Conservation (phyloP, 192 early-diverging fungal species). For the Coemansia sp. region DNA sequence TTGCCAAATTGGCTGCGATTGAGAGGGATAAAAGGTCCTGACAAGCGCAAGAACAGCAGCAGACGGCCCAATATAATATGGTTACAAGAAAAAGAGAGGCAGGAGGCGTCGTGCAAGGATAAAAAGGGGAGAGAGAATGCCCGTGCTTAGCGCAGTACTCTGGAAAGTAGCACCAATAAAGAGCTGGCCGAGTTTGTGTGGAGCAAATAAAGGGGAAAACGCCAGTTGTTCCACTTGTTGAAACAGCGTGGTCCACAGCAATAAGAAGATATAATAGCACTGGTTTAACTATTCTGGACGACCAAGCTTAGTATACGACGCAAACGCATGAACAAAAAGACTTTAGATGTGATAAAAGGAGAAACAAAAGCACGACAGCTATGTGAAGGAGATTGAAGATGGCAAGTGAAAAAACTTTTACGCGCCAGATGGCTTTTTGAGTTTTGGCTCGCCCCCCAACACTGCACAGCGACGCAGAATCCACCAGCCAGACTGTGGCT, state of each 20-base stretch:
- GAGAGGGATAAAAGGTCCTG: not conserved
- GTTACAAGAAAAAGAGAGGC: slow-evolving; percentile 1
- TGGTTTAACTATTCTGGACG: too few species aligned
- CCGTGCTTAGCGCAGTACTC: slow-evolving; percentile 11
- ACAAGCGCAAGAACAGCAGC: too few species aligned
- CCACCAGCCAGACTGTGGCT: not conserved
- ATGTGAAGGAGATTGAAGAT: not conserved
- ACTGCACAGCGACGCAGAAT: not conserved
- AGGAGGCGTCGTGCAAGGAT: not conserved
- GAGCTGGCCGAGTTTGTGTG: slow-evolving; percentile 5
- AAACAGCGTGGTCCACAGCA: not conserved
- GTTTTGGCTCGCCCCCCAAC: not conserved
- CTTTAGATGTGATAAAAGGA: not conserved
- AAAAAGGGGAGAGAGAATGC: not conserved
- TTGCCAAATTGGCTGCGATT: not conserved
- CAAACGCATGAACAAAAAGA: not conserved
- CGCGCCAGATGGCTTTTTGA: not conserved
- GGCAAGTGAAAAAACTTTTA: slow-evolving; percentile 5
- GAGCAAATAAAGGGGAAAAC: not conserved
- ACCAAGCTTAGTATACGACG: too few species aligned
- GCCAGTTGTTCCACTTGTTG: not conserved
- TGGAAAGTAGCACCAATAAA: slow-evolving; percentile 9
- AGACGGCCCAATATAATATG: not conserved
- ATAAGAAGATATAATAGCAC: not conserved
- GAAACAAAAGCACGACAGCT: slow-evolving; percentile 6